A percentile compares a stretch with the other conserved stretches of the same genome.
phyloP scores from a whole-genome alignment of 2,329 filamentous ascomycete species.

The Calonectria ilicicola region DNA sequence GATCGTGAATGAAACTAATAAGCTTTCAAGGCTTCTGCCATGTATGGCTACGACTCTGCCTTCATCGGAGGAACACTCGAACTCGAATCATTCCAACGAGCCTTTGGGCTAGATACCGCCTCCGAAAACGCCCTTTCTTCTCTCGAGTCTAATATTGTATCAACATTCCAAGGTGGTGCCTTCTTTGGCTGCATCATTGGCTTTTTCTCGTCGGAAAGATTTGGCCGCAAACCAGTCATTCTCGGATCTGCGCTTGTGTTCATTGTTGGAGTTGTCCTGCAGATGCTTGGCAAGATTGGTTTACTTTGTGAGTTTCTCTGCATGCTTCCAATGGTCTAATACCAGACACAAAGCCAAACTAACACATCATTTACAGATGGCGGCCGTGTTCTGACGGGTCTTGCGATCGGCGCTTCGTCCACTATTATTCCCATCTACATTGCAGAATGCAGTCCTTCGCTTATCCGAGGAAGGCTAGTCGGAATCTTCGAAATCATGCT shows the following conservation, averaged over 20 bases:
- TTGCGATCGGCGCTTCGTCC: constrained; percentile 3
- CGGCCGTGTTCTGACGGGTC: not conserved
- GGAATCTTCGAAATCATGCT: constrained; percentile 28
- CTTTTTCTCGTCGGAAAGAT: not conserved
- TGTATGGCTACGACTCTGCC: constrained; percentile 4
- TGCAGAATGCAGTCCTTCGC: constrained; percentile 20
- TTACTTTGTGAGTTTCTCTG: not conserved
- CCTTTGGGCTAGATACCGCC: not conserved
- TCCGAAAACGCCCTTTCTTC: not conserved
- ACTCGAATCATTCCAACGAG: not conserved
- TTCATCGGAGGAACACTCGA: not conserved
- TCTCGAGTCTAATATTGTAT: not conserved
- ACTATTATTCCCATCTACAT: constrained; percentile 28
- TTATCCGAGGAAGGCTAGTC: constrained; percentile 22
- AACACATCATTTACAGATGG: not conserved
- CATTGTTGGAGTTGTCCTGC: not conserved
- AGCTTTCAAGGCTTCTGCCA: not conserved
- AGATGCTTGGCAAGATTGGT: not conserved
- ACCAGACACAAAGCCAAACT: not conserved
- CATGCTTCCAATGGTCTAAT: not conserved
- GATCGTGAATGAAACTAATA: not conserved
- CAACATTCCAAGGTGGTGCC: not conserved
- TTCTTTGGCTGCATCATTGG: not conserved
- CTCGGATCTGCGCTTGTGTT: not conserved
- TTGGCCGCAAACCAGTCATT: not conserved